Evolutionary conservation across 2,329 filamentous ascomycete genomes (phyloP), one percentile per base, ranked within the genome.

Genomic region (Leptographium flavum): DNA sequence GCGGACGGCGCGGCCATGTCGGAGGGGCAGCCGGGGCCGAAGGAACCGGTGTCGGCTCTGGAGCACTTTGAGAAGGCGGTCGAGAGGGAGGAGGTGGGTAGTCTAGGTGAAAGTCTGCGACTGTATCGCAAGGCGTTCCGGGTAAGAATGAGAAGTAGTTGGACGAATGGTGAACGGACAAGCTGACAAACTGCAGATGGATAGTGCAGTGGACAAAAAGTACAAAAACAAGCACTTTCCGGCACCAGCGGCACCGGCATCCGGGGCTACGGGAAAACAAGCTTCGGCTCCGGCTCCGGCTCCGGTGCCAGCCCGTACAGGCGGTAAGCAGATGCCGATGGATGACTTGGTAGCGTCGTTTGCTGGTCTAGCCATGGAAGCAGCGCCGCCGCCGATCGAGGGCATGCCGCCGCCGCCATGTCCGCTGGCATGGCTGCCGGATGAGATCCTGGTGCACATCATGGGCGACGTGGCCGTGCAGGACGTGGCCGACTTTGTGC

Each of bases 221-320:
- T 98, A 95, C 66, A 84, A 85, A 56, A 82, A 86, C 56, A 96
- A 96, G 65, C 81, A 96, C 63, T 95, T 92, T 56, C 83, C 88
- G 2, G 69, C 76, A 33, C 72, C 74, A 10, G 32, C 70, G 17
- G 9, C 45, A 39, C 31, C 52, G 42, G 32, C 14, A 17, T 2
- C 43, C 15, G 42, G 15, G 17, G 5, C 2, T 57, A 59, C 8
- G 70, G 72, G 21, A 67, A 74, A 2, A 66, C 73, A 1, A 69
- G 70, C 8, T 13, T 19, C 8, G 33, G 6, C 17, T 17, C 39
- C 13, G 15, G 17, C 15, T 17, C 28, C 39, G n/a, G 39, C 27
- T 13, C 31, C 47, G 64, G 71, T 44, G 69, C 71, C 55, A 70
- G 79, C 53, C 69, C 73, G 78, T 58, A 63, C 73, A 57, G 67